Conservation (phyloP, 2,329 filamentous ascomycete species). For the Alternaria dauci region DNA sequence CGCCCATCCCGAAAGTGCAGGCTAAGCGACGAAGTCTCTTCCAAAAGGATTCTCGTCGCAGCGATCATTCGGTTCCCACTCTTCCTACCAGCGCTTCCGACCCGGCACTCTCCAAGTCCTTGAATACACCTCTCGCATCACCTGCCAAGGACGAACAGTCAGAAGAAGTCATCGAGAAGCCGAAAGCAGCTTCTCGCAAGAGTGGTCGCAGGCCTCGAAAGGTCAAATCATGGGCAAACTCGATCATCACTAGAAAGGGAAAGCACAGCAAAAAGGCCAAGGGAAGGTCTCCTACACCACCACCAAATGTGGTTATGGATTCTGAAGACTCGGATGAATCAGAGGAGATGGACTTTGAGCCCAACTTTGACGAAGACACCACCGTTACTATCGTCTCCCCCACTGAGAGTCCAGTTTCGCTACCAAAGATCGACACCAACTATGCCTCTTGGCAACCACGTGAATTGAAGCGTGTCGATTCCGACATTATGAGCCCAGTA, state of each 20-base stretch:
- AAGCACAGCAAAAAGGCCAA: constrained; percentile 61
- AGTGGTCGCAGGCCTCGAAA: constrained; percentile 66
- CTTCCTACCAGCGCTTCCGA: constrained; percentile 47
- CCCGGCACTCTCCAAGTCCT: constrained; percentile 40
- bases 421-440: constrained; percentile 44
- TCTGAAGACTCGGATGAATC: constrained; percentile 45
- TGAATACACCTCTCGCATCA: constrained; percentile 38
- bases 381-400: constrained; percentile 54
- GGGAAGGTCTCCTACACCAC: constrained; percentile 42
- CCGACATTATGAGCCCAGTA: constrained; percentile 77
- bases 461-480: constrained; percentile 49
- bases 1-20: constrained; percentile 21
- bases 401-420: constrained; percentile 30
- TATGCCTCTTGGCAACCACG: constrained; percentile 51
- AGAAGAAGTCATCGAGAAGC: constrained; percentile 55
- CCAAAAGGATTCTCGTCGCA: constrained; percentile 61
- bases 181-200: constrained; percentile 61
- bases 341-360: constrained; percentile 50
- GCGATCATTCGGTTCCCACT: constrained; percentile 47
- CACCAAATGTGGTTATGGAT: constrained; percentile 36
- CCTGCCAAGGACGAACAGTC: constrained; percentile 42
- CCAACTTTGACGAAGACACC: constrained; percentile 53
- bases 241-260: constrained; percentile 70
- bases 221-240: constrained; percentile 76
- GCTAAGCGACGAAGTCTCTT: constrained; percentile 51